phyloP scores from a whole-genome alignment of 768 basidiomycete species.

The Calocybe indica region DNA sequence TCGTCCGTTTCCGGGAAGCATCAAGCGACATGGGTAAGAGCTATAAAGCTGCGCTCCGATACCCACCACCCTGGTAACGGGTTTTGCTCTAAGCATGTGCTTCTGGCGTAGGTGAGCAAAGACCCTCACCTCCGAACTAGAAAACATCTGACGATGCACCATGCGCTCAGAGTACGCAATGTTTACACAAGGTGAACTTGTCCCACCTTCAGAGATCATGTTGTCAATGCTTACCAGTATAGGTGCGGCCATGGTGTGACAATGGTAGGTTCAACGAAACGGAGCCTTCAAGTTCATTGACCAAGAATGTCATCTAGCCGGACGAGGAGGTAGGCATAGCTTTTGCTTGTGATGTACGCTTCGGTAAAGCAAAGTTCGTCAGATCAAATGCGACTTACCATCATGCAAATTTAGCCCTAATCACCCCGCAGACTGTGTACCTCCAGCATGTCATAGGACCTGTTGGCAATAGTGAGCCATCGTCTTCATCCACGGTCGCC shows the following conservation, averaged over 20 bases:
- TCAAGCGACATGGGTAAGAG: conserved; percentile 6
- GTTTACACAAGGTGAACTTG: conserved; percentile 41
- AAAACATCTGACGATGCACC: conserved; percentile 15
- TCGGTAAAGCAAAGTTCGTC: conserved; percentile 1
- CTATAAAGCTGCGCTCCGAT: conserved; percentile 16
- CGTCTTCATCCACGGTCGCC: not conserved
- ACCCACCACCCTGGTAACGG: too few species aligned
- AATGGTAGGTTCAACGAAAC: conserved; percentile 29
- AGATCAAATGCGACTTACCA: conserved; percentile 59
- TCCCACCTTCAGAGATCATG: not conserved
- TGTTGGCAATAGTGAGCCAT: conserved; percentile 69
- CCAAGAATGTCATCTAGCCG: conserved; percentile 28
- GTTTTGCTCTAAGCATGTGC: conserved; percentile 35
- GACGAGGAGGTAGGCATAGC: conserved; percentile 45
- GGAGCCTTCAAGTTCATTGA: not conserved
- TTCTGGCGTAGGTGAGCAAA: conserved; percentile 50
- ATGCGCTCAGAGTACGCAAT: conserved; percentile 43
- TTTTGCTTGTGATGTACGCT: not conserved
- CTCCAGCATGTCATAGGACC: conserved; percentile 44
- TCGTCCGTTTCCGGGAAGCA: conserved; percentile 12
- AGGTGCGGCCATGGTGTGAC: conserved; percentile 53
- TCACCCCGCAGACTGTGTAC: conserved; percentile 44
- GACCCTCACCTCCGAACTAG: not conserved
- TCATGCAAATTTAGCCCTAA: conserved; percentile 60
- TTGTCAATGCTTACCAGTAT: conserved; percentile 7